A percentile compares a stretch with the other conserved stretches of the same genome.
phyloP scores from a whole-genome alignment of 1,139 yeast genomes.

The Zhuliangozyma parablackwelliae region DNA sequence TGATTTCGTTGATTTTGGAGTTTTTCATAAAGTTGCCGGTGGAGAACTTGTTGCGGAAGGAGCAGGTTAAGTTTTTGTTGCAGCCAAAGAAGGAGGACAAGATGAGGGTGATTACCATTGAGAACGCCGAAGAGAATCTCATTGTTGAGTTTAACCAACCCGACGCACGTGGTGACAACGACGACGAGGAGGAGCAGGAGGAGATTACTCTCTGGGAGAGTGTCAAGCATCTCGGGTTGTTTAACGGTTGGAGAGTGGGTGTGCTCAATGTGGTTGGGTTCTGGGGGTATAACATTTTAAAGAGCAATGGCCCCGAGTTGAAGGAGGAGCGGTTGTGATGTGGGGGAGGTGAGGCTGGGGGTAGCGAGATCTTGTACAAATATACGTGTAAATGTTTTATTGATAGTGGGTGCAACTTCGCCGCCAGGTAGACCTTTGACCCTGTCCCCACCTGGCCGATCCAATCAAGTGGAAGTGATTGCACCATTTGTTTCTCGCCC shows the following conservation, averaged over 20 bases:
- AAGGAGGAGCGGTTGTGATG: conserved; percentile 35
- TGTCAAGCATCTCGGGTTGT: conserved; percentile 41
- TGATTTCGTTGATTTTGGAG: conserved; percentile 59
- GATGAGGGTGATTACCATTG: conserved; percentile 34
- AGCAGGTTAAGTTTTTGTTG: conserved; percentile 67
- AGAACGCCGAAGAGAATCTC: conserved; percentile 41
- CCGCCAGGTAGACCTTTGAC: neutral
- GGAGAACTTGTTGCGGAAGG: conserved; percentile 80
- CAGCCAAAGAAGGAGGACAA: conserved; percentile 34
- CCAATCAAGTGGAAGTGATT: no score
- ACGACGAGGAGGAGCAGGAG: conserved; percentile 7
- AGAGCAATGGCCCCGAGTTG: conserved; percentile 45
- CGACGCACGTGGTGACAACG: conserved; percentile 15
- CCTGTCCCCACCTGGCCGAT: no score
- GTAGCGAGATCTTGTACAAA: no score
- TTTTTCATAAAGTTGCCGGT: conserved; percentile 77
- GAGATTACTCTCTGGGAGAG: conserved; percentile 13
- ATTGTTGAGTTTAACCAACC: conserved; percentile 43
- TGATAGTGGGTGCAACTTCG: conserved; percentile 1
- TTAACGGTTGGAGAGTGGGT: conserved; percentile 92
- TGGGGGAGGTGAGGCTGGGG: no score
- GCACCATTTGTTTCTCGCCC: no score
- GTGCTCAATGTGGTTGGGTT: conserved; percentile 73
- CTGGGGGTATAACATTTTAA: conserved; percentile 72
- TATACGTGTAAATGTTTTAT: neutral